Conservation (phyloP, 306 rosid species). For the Dalbergia cultrata region DNA sequence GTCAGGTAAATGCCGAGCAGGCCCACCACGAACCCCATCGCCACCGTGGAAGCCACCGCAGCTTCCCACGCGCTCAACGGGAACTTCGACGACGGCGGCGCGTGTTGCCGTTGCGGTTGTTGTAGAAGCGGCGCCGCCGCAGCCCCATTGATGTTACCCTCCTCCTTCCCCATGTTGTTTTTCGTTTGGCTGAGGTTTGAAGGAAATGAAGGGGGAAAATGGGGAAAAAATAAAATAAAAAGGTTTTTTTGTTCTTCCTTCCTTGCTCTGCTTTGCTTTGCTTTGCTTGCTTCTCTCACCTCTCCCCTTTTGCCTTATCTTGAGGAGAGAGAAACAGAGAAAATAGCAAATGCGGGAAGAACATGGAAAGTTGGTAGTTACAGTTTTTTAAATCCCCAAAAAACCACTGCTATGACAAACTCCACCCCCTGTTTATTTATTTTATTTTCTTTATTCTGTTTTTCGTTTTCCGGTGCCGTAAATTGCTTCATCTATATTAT, state of each 20-base stretch:
- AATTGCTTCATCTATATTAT: no score
- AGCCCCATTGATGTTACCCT: constrained; percentile 35
- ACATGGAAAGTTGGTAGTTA: constrained; percentile 20
- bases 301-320: constrained; percentile 28
- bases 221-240: no score
- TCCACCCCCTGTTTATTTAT: background rate
- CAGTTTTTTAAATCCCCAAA: constrained; percentile 11
- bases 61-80: constrained; percentile 78
- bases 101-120: background rate
- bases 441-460: background rate
- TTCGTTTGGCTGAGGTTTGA: background rate
- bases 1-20: constrained; percentile 77
- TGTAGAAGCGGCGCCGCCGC: background rate
- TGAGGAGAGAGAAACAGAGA: constrained; percentile 7
- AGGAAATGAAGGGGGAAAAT: background rate
- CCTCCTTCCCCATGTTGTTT: constrained; percentile 47
- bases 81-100: constrained; percentile 47
- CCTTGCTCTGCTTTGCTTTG: background rate
- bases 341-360: background rate
- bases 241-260: background rate
- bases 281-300: constrained; percentile 10
- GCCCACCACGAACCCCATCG: constrained; percentile 62
- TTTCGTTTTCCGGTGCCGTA: background rate
- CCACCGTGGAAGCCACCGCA: constrained; percentile 70
- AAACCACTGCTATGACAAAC: background rate